Base-by-base conservation (phyloP, 169 alveolate species). In the Eimeria nieschulzi region DNA sequence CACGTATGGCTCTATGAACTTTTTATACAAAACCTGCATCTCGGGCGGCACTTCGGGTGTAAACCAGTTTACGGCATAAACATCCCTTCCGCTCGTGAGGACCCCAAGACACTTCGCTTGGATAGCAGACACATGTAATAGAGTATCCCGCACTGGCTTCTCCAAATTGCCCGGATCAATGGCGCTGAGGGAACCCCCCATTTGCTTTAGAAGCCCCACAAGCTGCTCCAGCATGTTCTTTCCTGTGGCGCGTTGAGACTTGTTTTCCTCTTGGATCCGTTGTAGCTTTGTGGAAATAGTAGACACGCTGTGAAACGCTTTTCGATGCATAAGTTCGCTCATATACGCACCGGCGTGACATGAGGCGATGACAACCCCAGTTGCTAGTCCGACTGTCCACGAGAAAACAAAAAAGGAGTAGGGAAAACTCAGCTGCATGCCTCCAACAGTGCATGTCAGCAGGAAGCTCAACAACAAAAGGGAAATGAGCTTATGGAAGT, bases 141-240 rank as follows among this genome's bases (percentile, higher is more conserved):
- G 59, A 12, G 91, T 33, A 9, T 39, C 64, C 25, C 66, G 39
- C 7, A 64, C 66, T 7, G 79, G 55, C 61, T 21, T 53, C 3
- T 84, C 91, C 26, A 84, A 61, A 13, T 61, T 26, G 21, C 33
- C 23, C 26, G 66, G 70, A 21, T 68, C 84, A 3, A 84, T 56
- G 7, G 78, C 55, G 21, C 83, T 73, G 33, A 84, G 73, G n/a
- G 83, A 53, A n/a, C 56, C 83, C 26, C 79, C 91, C 91, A 84
- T 84, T 23, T 59, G 68, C 73, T 84, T 70, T 7, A 84, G 70
- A 15, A 84, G 83, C 63, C 79, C 91, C 8, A 73, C 79, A 17
- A 84, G 91, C 91, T 84, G 91, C 63, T 84, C 91, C 91, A 84
- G 83, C 83, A 71, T 53, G 75, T 51, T 84, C 79, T 68, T 84